A percentile compares a stretch with the other conserved stretches of the same genome.
phyloP scores from a whole-genome alignment of 306 rosid genomes.

The Purshia tridentata region DNA sequence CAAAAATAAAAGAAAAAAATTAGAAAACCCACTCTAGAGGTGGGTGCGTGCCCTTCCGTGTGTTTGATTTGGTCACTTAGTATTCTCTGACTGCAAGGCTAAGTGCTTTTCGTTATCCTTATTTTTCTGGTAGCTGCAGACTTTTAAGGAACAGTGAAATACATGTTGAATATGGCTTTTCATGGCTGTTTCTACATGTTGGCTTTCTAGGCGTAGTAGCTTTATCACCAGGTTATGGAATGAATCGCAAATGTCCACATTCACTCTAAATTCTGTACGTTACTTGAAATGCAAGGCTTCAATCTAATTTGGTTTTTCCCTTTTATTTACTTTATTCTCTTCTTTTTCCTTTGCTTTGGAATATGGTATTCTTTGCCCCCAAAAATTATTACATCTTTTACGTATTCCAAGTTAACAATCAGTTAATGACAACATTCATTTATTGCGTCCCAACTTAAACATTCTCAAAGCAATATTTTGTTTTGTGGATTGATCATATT shows the following conservation, averaged over 20 bases:
- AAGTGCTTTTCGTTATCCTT: background rate
- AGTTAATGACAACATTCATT: background rate
- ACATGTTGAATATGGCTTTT: background rate
- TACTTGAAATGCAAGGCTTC: constrained; percentile 29
- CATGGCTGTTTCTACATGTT: background rate
- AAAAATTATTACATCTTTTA: background rate
- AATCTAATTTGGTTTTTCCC: constrained; percentile 27
- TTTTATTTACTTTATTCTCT: constrained; percentile 19
- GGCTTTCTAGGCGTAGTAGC: no score
- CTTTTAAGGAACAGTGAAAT: background rate
- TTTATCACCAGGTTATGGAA: background rate
- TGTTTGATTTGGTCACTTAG: no score
- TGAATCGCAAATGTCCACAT: background rate
- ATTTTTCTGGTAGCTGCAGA: background rate
- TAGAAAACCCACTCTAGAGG: background rate
- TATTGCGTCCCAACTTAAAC: background rate
- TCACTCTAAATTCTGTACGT: background rate
- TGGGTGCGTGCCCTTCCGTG: no score
- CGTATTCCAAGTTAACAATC: background rate
- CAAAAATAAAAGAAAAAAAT: background rate
- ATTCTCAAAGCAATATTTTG: background rate
- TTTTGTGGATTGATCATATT: background rate
- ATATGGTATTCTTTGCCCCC: constrained; percentile 43
- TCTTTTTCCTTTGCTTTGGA: constrained; percentile 20
- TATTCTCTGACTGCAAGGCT: no score